Evolutionary conservation across 495 filamentous ascomycete species (phyloP).

Genomic region (Lasiosphaeria miniovina): DNA sequence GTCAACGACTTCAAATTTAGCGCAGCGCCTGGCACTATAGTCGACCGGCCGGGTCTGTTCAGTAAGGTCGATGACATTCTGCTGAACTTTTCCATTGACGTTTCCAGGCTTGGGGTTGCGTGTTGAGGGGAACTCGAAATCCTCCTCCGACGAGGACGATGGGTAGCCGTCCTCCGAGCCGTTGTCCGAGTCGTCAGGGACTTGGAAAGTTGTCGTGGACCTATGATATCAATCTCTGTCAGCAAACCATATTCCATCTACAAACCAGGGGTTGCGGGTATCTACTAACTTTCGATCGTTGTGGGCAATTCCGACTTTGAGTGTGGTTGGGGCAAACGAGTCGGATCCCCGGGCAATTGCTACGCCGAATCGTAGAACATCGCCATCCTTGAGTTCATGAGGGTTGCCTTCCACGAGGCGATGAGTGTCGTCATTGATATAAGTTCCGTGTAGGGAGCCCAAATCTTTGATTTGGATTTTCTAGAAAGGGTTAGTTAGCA

Average conservation of each 20-base stretch:
- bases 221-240: constrained; percentile 1
- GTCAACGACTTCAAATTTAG: constrained; percentile 13
- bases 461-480: constrained; percentile 45
- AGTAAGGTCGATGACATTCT: constrained; percentile 17
- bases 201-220: constrained; percentile 22
- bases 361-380: constrained; percentile 46
- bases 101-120: not conserved
- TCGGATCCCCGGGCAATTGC: constrained; percentile 39
- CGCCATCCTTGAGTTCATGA: constrained; percentile 32
- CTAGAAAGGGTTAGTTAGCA: constrained; percentile 28
- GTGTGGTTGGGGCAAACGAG: constrained; percentile 37
- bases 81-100: not conserved
- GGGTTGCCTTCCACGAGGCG: constrained; percentile 2
- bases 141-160: not conserved
- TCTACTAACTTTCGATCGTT: constrained; percentile 7
- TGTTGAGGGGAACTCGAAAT: not conserved
- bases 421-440: constrained; percentile 28
- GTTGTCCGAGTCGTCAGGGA: constrained; percentile 28
- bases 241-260: too few species aligned
- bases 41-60: not conserved
- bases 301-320: constrained; percentile 25
- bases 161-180: constrained; percentile 16
- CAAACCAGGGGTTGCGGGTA: not conserved
- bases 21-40: not conserved
- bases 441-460: constrained; percentile 59